Evolutionary conservation across 305 asterid genomes (phyloP), one percentile per base, ranked within the genome.

Genomic region (Euphrasia arctica): DNA sequence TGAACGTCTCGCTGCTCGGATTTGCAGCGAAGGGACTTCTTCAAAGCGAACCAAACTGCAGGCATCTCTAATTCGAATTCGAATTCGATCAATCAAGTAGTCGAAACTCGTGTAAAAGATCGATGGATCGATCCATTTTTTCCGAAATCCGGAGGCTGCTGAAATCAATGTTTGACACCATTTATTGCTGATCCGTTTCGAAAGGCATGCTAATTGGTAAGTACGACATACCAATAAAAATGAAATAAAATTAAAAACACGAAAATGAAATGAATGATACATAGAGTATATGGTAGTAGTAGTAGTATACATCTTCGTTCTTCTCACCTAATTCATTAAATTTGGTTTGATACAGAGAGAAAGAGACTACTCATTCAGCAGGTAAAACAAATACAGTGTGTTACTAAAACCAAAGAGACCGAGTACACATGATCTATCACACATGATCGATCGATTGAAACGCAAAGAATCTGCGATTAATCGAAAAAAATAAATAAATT

Each of bases 11-110:
- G 29, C 58, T 74, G 71, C 54, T 70, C 88, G 32, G 95, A 79
- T 78, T 79, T 86, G 81, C 99, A 93, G 4, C 82, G 80, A 69
- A 90, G n/a, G 27, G 99, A 90, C 60, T 77, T 83, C 82, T 80
- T 86, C 34, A 90, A 39, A 64, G 85, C 79, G 68, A 88, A 82
- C 96, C 97, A 90, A 65, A 90, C 92, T 0, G 90, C 87, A 0
- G 99, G 95, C 99, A 90, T 90, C 68, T 56, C 70, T 36, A 18
- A 9, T 9, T 12, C 4, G 28, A 62, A 9, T 28, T 12, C 59
- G 22, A 18, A 18, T 18, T 18, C 22, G 42, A 56, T 4, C 11
- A 67, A 42, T 14, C 25, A 11, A 13, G 15, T 50, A 50, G 5
- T 6, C 28, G 1, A 13, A 4, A 15, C n/a, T n/a, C n/a, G n/a